Evolutionary conservation across 2,329 filamentous ascomycete genomes (phyloP), one percentile per base, ranked within the genome.

Genomic region (Clarireedia hainanense): DNA sequence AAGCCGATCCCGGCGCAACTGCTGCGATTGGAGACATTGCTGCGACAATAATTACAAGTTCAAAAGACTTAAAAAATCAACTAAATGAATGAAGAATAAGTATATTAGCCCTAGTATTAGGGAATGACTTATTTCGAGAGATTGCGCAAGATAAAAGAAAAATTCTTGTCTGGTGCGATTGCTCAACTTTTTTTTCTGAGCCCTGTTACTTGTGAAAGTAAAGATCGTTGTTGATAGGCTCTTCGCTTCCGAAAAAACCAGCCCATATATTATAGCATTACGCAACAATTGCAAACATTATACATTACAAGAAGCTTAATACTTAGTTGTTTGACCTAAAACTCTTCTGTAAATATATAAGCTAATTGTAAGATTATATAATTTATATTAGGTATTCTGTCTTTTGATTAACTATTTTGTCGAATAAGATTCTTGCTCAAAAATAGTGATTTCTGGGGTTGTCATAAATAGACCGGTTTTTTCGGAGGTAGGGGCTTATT

Each of bases 21-120:
- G 80, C 76, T 53, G 80, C 57, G 48, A 63, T 63, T 45, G 67
- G 56, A 45, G 58, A 60, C 58, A 60, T 60, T 47, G 20, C 50
- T 27, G 55, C 26, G 45, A 59, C 53, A 63, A 54, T 15, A 15
- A 51, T n/a, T 36, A 27, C 47, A 40, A 56, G n/a, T 47, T 20
- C 9, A 40, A 42, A 26, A 23, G 30, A 36, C 24, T 43, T 55
- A 26, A 50, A 45, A 46, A 55, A 45, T 50, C 47, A 55, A 55
- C 7, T 37, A 15, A 55, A 55, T 50, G 52, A 55, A 20, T 55
- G 52, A 45, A 55, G 52, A 27, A 45, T 45, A 12, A 26, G 23
- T 36, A 46, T 23, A 17, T 24, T 14, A 20, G 4, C 52, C 46
- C 42, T 14, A 23, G 50, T 37, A 26, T 24, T 42, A 27, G 6